Percentiles rank a stretch among this genome's conserved stretches.
Evolutionary conservation across 2,329 filamentous ascomycete species (phyloP).

Genomic region (Cucurbitaria berberidis): DNA sequence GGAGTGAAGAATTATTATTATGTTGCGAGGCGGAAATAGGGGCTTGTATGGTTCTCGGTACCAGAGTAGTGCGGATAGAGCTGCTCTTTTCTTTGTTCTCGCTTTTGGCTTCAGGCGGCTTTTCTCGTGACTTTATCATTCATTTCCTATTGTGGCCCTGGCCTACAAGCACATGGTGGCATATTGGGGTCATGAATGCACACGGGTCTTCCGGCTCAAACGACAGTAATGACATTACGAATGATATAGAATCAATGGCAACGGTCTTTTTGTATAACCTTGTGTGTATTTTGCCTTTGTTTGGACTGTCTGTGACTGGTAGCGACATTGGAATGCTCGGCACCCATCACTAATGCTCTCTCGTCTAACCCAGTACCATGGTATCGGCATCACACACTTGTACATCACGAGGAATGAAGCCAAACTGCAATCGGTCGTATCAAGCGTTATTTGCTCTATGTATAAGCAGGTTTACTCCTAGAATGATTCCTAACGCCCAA

Average conservation of each 20-base stretch:
- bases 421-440: neutral
- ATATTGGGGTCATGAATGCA: neutral
- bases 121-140: neutral
- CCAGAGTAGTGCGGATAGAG: neutral
- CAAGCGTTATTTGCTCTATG: constrained; percentile 9
- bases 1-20: neutral
- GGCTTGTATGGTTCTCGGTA: neutral
- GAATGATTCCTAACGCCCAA: constrained; percentile 17
- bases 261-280: neutral
- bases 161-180: neutral
- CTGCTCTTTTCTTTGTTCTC: neutral
- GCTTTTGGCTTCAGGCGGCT: neutral
- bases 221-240: neutral
- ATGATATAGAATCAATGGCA: neutral
- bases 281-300: neutral
- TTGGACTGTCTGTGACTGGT: neutral
- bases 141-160: neutral
- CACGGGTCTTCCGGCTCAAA: neutral
- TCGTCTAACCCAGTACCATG: neutral
- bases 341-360: neutral
- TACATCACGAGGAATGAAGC: neutral
- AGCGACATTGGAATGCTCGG: neutral
- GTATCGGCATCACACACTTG: neutral
- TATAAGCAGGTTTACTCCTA: constrained; percentile 5
- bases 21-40: neutral